A percentile compares a stretch with the other conserved stretches of the same genome.
These are phyloP conservation scores for Emericellopsis cladophorae DNA, from an alignment of 2,329 filamentous ascomycete genomes.

Conservation along the genomic window DNA sequence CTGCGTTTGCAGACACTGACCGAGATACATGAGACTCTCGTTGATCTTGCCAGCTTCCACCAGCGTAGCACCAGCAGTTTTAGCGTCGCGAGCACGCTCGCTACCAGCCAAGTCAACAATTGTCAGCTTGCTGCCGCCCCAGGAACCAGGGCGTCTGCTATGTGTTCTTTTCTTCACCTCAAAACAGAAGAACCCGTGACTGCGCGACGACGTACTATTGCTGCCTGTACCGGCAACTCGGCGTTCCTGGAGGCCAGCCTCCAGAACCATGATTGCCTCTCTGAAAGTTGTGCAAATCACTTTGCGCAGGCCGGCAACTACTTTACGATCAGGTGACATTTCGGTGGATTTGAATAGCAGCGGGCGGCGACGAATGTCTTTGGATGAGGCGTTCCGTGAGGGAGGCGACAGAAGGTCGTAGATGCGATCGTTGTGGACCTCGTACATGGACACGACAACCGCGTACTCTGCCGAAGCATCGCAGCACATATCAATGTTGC, in stretches of 20 bases:
- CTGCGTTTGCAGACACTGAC: constrained; percentile 93
- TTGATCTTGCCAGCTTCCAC: constrained; percentile 98
- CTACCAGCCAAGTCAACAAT: constrained; percentile 90
- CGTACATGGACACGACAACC: constrained; percentile 92
- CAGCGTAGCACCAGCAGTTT: constrained; percentile 84
- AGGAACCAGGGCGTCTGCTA: constrained; percentile 34
- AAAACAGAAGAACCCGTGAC: constrained; percentile 91
- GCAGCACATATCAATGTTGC: constrained; percentile 49
- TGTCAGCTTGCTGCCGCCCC: constrained; percentile 69
- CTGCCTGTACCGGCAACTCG: constrained; percentile 82
- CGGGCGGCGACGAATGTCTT: constrained; percentile 62
- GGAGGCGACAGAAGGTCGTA: constrained; percentile 75
- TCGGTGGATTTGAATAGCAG: constrained; percentile 90
- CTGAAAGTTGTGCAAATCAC: constrained; percentile 71
- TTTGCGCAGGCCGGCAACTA: constrained; percentile 85
- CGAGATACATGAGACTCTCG: constrained; percentile 94
- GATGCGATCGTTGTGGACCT: constrained; percentile 97
- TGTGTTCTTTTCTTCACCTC: constrained; percentile 73
- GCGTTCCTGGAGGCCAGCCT: constrained; percentile 77
- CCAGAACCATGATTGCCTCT: constrained; percentile 80
- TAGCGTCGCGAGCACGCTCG: constrained; percentile 83
- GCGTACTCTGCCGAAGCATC: constrained; percentile 63
- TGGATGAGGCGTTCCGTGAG: constrained; percentile 45
- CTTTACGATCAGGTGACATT: constrained; percentile 76
- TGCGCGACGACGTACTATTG: constrained; percentile 84